Base-by-base conservation (phyloP, 78 protist genomes). In the Dictyostelium firmibasis region DNA sequence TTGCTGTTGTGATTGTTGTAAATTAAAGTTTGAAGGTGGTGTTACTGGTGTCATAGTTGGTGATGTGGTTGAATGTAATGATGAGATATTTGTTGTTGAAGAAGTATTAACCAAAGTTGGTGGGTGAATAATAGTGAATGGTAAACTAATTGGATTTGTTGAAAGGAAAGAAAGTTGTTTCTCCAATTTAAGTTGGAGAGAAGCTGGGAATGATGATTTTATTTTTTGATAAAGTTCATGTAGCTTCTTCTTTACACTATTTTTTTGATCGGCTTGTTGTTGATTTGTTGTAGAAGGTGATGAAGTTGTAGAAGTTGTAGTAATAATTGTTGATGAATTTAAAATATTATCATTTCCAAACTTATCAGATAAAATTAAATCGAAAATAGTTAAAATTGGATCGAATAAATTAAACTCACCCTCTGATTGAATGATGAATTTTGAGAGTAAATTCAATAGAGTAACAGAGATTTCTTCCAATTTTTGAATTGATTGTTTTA, bases 191-290 rank as follows among this genome's bases (percentile, higher is more conserved):
- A n/a, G 29, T 33, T 50, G 87, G 31, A 35, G 83, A 5, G 36
- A 7, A 3, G 33, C 1, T 2, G 87, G 64, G 81, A 89, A 81
- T 20, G 43, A 64, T 44, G n/a, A 11, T 69, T 77, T 78, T 38
- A 89, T 81, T 13, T 60, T 36, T 47, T 78, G 87, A 76, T 76
- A 89, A 38, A 79, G 94, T 27, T 89, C 94, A 47, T 89, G 72
- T 18, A 86, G 53, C 44, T 77, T 86, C 36, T 83, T 74, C 50
- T 87, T 87, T 18, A 87, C 69, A 14, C n/a, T 18, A 35, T 47
- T 38, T 81, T 76, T 33, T 57, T 87, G 79, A 23, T 47, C 78
- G 11, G 25, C 13, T 29, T 43, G 81, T 27, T 20, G 85, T 7
- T 27, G 74, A 4, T 70, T 53, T 60, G 85, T 13, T 0, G 64